Percentiles rank a stretch among this genome's conserved stretches.
These are phyloP conservation scores for Ganoderma leucocontextum DNA, from an alignment of 1,284 basidiomycete species.

Conservation along the genomic window DNA sequence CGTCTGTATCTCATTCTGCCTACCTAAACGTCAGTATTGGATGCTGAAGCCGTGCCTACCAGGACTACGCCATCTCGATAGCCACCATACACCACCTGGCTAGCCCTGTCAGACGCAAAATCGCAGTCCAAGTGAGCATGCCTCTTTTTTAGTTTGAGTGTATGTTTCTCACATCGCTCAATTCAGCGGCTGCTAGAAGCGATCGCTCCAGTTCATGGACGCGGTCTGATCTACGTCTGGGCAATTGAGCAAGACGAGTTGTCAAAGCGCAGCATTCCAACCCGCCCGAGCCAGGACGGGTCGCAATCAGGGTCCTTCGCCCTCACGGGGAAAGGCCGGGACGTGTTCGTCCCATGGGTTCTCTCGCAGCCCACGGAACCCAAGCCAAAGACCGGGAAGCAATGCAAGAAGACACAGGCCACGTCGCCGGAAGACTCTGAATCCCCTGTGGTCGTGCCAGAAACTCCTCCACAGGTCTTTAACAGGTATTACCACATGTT, in stretches of 20 bases:
- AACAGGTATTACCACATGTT: slow-evolving; percentile 97
- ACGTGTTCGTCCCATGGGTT: slow-evolving; percentile 83
- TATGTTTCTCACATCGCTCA: background rate
- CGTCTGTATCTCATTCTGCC: slow-evolving; percentile 57
- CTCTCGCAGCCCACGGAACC: slow-evolving; percentile 42
- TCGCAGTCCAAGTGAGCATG: slow-evolving; percentile 73
- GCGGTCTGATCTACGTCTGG: slow-evolving; percentile 98
- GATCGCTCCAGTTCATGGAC: slow-evolving; percentile 71
- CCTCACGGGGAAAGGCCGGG: slow-evolving; percentile 49
- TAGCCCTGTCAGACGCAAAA: slow-evolving; percentile 73
- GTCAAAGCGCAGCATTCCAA: slow-evolving; percentile 76
- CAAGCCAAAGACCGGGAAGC: slow-evolving; percentile 31
- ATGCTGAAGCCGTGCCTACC: background rate
- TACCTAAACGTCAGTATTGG: background rate
- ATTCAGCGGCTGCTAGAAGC: slow-evolving; percentile 69
- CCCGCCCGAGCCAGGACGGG: background rate
- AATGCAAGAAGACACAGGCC: slow-evolving; percentile 33
- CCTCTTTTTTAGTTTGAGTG: slow-evolving; percentile 6
- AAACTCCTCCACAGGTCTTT: slow-evolving; percentile 54
- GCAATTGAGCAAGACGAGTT: slow-evolving; percentile 91
- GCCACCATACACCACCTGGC: slow-evolving; percentile 95
- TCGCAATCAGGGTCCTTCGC: background rate
- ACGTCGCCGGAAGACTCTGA: slow-evolving; percentile 7
- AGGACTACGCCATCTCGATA: slow-evolving; percentile 96
- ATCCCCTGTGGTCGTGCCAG: slow-evolving; percentile 16